These are phyloP conservation scores for Dentipellis sp. DNA, from an alignment of 768 basidiomycete species.

Conservation along the genomic window DNA sequence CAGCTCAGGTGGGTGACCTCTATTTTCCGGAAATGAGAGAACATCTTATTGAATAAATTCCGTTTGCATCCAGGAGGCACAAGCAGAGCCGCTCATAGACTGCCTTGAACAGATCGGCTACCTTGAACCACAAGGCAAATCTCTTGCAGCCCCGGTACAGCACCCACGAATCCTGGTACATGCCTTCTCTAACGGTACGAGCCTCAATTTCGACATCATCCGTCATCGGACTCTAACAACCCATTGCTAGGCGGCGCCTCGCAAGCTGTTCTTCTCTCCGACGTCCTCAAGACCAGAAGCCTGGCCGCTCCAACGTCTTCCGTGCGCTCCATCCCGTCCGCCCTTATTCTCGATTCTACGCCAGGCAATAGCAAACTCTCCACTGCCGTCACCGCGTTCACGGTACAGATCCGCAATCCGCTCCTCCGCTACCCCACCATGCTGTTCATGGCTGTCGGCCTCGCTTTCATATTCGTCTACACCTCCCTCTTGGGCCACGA, in stretches of 20 bases:
- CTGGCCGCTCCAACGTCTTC: neutral
- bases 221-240: neutral
- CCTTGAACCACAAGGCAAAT: neutral
- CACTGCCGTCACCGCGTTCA: slow-evolving; percentile 10
- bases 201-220: neutral
- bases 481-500: neutral
- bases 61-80: neutral
- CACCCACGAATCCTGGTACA: slow-evolving; percentile 4
- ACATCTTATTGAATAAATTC: neutral
- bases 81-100: neutral
- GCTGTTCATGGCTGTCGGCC: neutral
- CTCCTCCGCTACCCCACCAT: slow-evolving; percentile 1
- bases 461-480: neutral
- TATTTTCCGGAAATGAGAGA: neutral
- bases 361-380: slow-evolving; percentile 3
- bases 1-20: slow-evolving; percentile 1
- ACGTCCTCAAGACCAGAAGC: neutral
- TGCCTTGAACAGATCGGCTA: neutral
- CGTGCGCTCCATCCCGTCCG: neutral
- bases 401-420: slow-evolving; percentile 1
- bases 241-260: neutral
- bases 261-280: neutral
- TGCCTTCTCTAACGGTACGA: slow-evolving; percentile 11
- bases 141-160: neutral
- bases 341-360: slow-evolving; percentile 14